These are phyloP conservation scores for Plasmopara muralis DNA, from an alignment of 352 stramenopile species.

Conservation along the genomic window DNA sequence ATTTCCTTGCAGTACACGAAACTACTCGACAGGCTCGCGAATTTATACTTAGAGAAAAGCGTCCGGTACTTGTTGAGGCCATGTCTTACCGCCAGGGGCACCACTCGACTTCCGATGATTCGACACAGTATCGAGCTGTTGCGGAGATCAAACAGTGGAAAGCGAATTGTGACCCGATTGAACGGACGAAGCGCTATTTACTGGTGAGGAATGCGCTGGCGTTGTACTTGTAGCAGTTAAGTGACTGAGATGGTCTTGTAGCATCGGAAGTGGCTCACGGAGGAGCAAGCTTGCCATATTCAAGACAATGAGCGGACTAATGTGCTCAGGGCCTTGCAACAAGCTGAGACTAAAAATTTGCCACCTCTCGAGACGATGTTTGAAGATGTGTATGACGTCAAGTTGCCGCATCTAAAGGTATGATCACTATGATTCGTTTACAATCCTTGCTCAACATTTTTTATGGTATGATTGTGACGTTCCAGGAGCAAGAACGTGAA, in stretches of 20 bases:
- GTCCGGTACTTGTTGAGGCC: constrained; percentile 94
- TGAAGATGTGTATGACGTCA: constrained; percentile 95
- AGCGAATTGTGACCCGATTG: constrained; percentile 86
- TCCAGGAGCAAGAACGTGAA: constrained; percentile 88
- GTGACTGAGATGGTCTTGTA: constrained; percentile 14
- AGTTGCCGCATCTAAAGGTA: constrained; percentile 88
- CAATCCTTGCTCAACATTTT: constrained; percentile 1
- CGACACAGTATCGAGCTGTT: constrained; percentile 89
- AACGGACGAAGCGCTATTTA: constrained; percentile 89
- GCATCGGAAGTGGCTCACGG: constrained; percentile 84
- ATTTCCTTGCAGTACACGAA: constrained; percentile 94
- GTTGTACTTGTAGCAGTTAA: background rate
- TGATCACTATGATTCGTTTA: constrained; percentile 2
- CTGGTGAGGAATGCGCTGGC: constrained; percentile 31
- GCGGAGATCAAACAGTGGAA: constrained; percentile 92
- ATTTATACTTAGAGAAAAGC: constrained; percentile 84
- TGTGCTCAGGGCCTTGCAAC: constrained; percentile 75
- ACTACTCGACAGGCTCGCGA: constrained; percentile 86
- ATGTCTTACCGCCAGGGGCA: constrained; percentile 99
- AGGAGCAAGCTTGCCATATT: constrained; percentile 74
- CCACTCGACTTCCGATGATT: constrained; percentile 98
- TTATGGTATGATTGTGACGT: constrained; percentile 4
- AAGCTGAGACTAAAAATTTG: constrained; percentile 86
- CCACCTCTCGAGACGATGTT: constrained; percentile 92
- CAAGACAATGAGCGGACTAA: constrained; percentile 86